Conservation (phyloP, 1,139 yeast genomes). For the Suhomyces atakaporum region DNA sequence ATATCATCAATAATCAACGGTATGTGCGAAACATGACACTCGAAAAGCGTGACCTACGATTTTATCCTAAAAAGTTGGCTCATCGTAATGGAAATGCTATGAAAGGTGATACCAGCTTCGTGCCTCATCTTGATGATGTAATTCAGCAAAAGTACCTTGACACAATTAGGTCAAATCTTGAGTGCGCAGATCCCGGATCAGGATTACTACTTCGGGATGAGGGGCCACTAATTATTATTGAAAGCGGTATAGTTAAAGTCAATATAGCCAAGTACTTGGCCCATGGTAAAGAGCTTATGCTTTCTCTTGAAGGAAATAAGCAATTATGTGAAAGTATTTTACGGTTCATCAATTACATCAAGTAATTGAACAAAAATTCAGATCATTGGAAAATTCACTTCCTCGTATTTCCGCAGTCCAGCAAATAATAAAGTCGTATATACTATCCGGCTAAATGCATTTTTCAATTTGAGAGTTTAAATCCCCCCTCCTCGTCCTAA, state of each 20-base stretch:
- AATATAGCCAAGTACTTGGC: constrained; percentile 10
- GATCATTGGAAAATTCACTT: too few relatives aligned
- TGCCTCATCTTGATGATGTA: constrained; percentile 17
- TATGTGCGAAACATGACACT: constrained; percentile 14
- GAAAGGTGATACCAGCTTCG: constrained; percentile 14
- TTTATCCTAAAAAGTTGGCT: constrained; percentile 17
- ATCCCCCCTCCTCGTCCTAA: too few relatives aligned
- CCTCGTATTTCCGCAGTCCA: too few relatives aligned
- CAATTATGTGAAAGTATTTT: constrained; percentile 10
- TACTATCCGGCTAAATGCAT: too few relatives aligned
- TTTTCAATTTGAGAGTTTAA: too few relatives aligned
- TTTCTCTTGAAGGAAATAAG: constrained; percentile 8
- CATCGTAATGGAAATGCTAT: constrained; percentile 12
- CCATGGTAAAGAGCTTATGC: constrained; percentile 1
- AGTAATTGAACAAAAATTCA: too few relatives aligned
- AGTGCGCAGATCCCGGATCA: constrained; percentile 1
- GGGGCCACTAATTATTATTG: constrained; percentile 9
- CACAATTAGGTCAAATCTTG: constrained; percentile 10
- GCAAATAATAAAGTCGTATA: too few relatives aligned
- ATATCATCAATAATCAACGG: constrained; percentile 16
- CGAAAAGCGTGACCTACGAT: constrained; percentile 15
- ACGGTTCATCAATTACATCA: constrained; percentile 11
- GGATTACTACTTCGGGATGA: constrained; percentile 4
- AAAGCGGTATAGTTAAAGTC: constrained; percentile 3
- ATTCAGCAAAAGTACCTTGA: constrained; percentile 17